Conservation (phyloP, 2,329 filamentous ascomycete genomes). For the Dryadomyces quercus-mongolicae region DNA sequence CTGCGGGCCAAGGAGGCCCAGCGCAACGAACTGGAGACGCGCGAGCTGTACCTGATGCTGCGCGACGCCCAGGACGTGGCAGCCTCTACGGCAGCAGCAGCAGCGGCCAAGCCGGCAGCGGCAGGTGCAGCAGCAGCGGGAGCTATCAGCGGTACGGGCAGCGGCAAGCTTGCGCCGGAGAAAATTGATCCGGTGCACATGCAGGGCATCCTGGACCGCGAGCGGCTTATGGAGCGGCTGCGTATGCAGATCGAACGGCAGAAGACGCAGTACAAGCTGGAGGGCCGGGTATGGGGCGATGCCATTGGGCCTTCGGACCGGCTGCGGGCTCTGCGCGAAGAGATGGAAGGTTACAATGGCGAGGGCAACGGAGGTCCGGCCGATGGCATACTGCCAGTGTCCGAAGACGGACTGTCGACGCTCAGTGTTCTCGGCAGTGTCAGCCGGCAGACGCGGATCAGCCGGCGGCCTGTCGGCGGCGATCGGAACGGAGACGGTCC, state of each 20-base stretch:
- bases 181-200: slow-evolving; percentile 62
- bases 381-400: slow-evolving; percentile 25
- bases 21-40: slow-evolving; percentile 87
- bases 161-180: slow-evolving; percentile 31
- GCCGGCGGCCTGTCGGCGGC: slow-evolving; percentile 38
- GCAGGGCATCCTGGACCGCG: slow-evolving; percentile 87
- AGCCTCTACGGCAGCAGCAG: slow-evolving; percentile 57
- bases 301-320: slow-evolving; percentile 77
- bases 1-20: slow-evolving; percentile 83
- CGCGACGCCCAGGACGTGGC: slow-evolving; percentile 94
- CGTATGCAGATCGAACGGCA: slow-evolving; percentile 93
- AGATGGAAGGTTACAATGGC: slow-evolving; percentile 62
- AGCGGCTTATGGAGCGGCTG: slow-evolving; percentile 82
- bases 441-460: slow-evolving; percentile 44
- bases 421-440: slow-evolving; percentile 66
- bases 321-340: slow-evolving; percentile 79
- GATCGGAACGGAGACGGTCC: not conserved
- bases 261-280: slow-evolving; percentile 95
- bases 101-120: not conserved
- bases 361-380: slow-evolving; percentile 30
- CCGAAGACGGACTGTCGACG: slow-evolving; percentile 20
- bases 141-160: slow-evolving; percentile 10
- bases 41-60: slow-evolving; percentile 96
- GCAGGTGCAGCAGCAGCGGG: not conserved
- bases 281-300: slow-evolving; percentile 83